Base-by-base conservation (phyloP, 305 asterid species). In the Plantago rigida region DNA sequence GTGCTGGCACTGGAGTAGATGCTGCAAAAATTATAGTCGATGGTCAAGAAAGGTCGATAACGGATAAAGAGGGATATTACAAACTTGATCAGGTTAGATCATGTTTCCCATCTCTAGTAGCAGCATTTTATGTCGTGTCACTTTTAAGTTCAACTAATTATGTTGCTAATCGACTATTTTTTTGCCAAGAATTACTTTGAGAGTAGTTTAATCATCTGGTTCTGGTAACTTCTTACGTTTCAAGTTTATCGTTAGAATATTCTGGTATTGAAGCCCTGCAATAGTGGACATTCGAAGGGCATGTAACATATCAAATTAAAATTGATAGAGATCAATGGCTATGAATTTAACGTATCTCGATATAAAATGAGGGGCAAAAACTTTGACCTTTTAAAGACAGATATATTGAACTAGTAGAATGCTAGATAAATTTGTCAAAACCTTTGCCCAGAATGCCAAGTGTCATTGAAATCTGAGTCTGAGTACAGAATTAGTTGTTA, bases 81-180 rank as follows among this genome's bases (percentile, higher is more conserved):
- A 87, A 86, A 79, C 93, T 91, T 79, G 98, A 91, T 81, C 98
- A 91, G 96, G 98, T 87, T 78, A 72, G 28, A 59, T 69, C 58
- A 14, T 60, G 65, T 36, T 5, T 5, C 44, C 44, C 6, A 8
- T 36, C 44, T 36, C 11, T 36, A 5, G 44, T 7, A 34, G 26
- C 62, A 62, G 48, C 55, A 62, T 49, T 51, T 24, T 60, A 62
- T 49, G 51, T 24, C 58, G 34, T 57, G 28, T 14, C 55, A 31
- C 44, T 51, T 6, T 56, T 69, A 22, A 45, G 15, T 47, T 42
- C 51, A 39, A 12, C 36, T 31, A 47, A 47, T 59, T 48, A 60
- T 28, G 36, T 55, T 28, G 22, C 5, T 56, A 31, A 39, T 66
- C 51, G 50, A 55, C 24, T 22, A 2, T 1, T 22, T 58, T 58